Percentiles rank a stretch among this genome's conserved stretches.
Evolutionary conservation across 1,139 yeast species (phyloP).

Genomic region (Yamadazyma triangularis): DNA sequence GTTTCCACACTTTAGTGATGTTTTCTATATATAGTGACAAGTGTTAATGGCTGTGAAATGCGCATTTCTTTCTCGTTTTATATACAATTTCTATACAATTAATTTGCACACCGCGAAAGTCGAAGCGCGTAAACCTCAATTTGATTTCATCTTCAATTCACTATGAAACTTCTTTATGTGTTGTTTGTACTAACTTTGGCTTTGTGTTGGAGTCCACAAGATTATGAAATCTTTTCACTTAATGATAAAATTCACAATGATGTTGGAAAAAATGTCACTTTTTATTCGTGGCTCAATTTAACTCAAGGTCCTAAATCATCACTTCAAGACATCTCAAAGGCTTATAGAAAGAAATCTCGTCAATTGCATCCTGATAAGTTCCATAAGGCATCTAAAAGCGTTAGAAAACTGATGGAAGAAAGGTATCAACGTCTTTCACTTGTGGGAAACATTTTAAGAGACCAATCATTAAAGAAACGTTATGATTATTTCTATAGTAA

Average conservation of each 20-base stretch:
- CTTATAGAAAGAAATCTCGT: slow-evolving; percentile 69
- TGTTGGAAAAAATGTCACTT: slow-evolving; percentile 58
- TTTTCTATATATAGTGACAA: too few species aligned
- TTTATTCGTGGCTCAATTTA: slow-evolving; percentile 65
- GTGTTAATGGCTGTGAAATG: too few species aligned
- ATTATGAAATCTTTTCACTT: slow-evolving; percentile 75
- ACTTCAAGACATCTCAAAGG: slow-evolving; percentile 62
- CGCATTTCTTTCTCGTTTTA: too few species aligned
- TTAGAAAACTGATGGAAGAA: slow-evolving; percentile 44
- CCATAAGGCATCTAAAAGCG: slow-evolving; percentile 35
- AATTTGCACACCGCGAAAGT: too few species aligned
- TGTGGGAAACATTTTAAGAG: slow-evolving; percentile 69
- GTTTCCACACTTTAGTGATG: too few species aligned
- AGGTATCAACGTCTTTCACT: slow-evolving; percentile 71
- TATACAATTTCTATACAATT: too few species aligned
- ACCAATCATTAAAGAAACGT: slow-evolving; percentile 57
- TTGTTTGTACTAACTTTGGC: slow-evolving; percentile 16
- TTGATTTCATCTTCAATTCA: slow-evolving; percentile 1
- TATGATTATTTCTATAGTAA: slow-evolving; percentile 80
- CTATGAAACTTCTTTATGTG: slow-evolving; percentile 1
- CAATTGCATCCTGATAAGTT: slow-evolving; percentile 82
- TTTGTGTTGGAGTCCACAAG: slow-evolving; percentile 47
- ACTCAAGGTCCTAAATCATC: slow-evolving; percentile 50
- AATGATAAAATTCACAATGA: slow-evolving; percentile 63
- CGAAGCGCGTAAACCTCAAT: too few species aligned